Conservation (phyloP, 306 rosid genomes). For the Dalbergia cultrata region DNA sequence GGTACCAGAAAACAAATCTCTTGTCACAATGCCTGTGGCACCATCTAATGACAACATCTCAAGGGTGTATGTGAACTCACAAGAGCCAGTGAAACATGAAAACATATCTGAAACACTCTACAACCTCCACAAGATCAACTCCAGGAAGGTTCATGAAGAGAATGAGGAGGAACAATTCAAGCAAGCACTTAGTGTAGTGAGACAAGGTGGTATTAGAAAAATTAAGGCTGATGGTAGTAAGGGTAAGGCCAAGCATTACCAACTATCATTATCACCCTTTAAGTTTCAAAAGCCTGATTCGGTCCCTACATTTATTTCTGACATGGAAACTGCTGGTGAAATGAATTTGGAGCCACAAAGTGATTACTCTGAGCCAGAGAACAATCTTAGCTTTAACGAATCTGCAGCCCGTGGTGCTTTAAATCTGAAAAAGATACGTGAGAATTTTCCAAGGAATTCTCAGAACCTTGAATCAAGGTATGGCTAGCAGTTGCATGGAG, state of each 20-base stretch:
- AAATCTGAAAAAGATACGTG: constrained; percentile 63
- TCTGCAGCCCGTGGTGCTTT: constrained; percentile 55
- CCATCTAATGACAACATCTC: constrained; percentile 50
- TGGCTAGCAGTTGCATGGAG: constrained; percentile 6
- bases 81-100: constrained; percentile 63
- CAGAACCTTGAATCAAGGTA: constrained; percentile 90
- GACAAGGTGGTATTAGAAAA: constrained; percentile 84
- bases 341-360: constrained; percentile 64
- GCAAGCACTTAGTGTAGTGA: constrained; percentile 70
- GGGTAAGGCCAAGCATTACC: constrained; percentile 72
- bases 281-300: constrained; percentile 64
- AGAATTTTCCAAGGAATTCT: constrained; percentile 70
- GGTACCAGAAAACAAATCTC: constrained; percentile 69
- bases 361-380: constrained; percentile 77
- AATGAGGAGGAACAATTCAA: constrained; percentile 85
- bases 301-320: constrained; percentile 58
- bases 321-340: constrained; percentile 56
- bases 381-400: constrained; percentile 57
- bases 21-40: constrained; percentile 51
- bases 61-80: constrained; percentile 54
- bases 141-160: constrained; percentile 65
- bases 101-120: constrained; percentile 60
- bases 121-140: constrained; percentile 63
- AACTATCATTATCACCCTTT: constrained; percentile 57
- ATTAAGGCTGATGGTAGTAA: constrained; percentile 63